Evolutionary conservation across 768 basidiomycete genomes (phyloP).

Genomic region (Strobilomyces confusus): DNA sequence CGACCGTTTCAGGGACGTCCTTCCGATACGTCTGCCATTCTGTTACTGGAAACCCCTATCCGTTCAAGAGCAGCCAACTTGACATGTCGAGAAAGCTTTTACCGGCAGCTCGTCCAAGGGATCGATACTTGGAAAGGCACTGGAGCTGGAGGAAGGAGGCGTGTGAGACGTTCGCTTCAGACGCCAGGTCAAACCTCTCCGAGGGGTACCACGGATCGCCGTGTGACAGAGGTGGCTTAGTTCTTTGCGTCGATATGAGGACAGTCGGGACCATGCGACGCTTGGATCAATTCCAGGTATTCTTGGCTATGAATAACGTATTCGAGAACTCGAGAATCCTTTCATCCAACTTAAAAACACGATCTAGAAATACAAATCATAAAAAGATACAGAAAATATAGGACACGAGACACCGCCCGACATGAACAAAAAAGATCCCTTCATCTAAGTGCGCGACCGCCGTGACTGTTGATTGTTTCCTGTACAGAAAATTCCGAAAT

Average conservation of each 20-base stretch:
- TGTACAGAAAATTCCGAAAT: conserved; percentile 39
- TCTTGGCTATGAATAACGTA: background rate
- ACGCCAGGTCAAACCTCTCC: too few relatives aligned
- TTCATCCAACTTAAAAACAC: conserved; percentile 9
- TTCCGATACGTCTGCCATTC: conserved; percentile 16
- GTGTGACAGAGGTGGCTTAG: conserved; percentile 17
- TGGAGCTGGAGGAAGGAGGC: conserved; percentile 38
- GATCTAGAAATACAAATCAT: conserved; percentile 5
- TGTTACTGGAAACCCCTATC: conserved; percentile 44
- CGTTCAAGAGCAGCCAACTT: conserved; percentile 41
- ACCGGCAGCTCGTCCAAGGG: conserved; percentile 33
- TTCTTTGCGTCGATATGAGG: conserved; percentile 25
- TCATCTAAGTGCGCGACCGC: conserved; percentile 9
- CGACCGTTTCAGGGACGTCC: conserved; percentile 14
- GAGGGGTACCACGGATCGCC: background rate
- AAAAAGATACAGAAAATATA: conserved; percentile 6
- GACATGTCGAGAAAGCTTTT: conserved; percentile 39
- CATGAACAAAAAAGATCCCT: background rate
- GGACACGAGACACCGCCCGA: background rate
- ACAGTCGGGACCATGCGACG: background rate
- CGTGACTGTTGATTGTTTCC: conserved; percentile 23
- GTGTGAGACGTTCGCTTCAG: conserved; percentile 30
- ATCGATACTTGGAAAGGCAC: conserved; percentile 37
- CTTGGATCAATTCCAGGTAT: background rate
- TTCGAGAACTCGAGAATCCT: conserved; percentile 1